Evolutionary conservation across 768 basidiomycete genomes (phyloP), one percentile per base, ranked within the genome.

Genomic region (Hypsizygus marmoreus): DNA sequence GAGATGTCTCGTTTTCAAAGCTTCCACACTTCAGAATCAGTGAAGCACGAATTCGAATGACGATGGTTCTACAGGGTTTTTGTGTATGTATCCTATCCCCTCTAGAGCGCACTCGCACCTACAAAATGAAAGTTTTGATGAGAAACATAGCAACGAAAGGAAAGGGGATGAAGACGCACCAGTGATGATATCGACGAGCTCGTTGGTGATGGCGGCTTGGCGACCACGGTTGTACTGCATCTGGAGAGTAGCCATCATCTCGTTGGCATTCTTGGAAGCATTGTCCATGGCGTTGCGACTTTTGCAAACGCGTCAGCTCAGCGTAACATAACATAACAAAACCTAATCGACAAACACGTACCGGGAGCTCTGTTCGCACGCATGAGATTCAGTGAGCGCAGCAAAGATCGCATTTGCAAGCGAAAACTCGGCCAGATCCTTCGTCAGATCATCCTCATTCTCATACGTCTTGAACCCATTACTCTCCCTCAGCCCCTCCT

Each of bases 271-370:
- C 84, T 99, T 99, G 55, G 95, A 93, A 37, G 95, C 95, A 63
- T 93, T 98, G 82, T 98, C 97, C 97, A 99, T 99, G 61, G 97
- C 97, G 57, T 95, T 97, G 57, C 95, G 88, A 68, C 95, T 85
- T 55, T n/a, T 39, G 14, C 19, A 39, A 26, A 59, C 7, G 22
- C 17, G 10, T 43, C 13, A 51, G 41, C 13, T 22, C 11, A 46
- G 45, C n/a, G n/a, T n/a, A n/a, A n/a, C n/a, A n/a, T n/a, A n/a
- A n/a, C n/a, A n/a, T n/a, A n/a, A n/a, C n/a, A n/a, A n/a, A n/a
- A n/a, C n/a, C n/a, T n/a, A 4, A 32, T 20, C 16, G 6, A 23
- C 24, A 38, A 50, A 29, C 51, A 48, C 72, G 63, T 69, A 92
- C 91, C 88, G 90, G 60, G 91, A 85, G 56, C 86, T 91, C 64